Evolutionary conservation across 306 rosid species (phyloP), one percentile per base, ranked within the genome.

Genomic region (Vigna angularis): DNA sequence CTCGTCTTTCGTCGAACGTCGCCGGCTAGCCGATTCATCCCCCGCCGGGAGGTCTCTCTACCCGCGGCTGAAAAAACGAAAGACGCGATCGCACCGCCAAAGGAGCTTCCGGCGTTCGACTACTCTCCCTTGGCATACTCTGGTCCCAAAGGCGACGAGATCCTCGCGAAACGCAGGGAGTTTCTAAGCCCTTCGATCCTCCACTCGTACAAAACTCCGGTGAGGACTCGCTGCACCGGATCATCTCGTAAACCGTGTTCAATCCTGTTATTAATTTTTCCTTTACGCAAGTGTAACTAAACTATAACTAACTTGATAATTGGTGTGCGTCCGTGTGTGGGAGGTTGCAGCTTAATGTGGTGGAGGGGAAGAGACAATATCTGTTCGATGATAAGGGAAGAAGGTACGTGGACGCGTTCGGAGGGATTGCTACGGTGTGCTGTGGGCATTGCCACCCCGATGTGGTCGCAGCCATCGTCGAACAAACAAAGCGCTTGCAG

Each of bases 361-460:
- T 95, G 59, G 96, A 88, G 36, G 99, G 99, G 56, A 89, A 64
- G 94, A 89, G 0, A 84, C 99, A 95, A 78, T 95, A 95, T 66
- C 82, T 95, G 87, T 95, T 81, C 78, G 99, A 95, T 18, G 98
- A 93, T 20, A 89, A 85, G 1, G 99, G 99, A 1, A 84, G 96
- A 58, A 88, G 99, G 65, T 95, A 93, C 55, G 40, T 95, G 22
- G 99, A 95, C 55, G 98, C 87, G 2, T 95, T 93, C 68, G 99
- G 96, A 47, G 99, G 99, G 66, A 95, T 93, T 66, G 99, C 99
- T 13, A 93, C 98, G 61, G 98, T 95, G 90, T 28, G 90, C 6
- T 95, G 99, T 82, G 99, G 99, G 12, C 99, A 95, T 88, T 89
- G 98, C 67, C 99, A 95, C 73, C 98, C 98, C 40, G 98, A 95